Conservation (phyloP, 768 basidiomycete genomes). For the Leucogyrophana mollusca region DNA sequence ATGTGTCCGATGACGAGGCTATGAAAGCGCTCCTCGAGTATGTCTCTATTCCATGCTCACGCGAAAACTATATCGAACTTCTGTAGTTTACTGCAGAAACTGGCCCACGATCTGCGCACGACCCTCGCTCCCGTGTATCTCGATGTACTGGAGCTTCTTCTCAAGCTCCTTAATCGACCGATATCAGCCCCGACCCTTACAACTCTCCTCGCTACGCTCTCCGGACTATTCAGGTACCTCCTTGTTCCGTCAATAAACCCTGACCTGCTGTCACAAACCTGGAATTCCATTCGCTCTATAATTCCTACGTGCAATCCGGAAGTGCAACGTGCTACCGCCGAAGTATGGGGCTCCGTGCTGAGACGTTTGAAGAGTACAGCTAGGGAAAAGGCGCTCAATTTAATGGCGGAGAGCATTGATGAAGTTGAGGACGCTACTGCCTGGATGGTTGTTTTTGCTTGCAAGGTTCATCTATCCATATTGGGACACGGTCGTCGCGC, state of each 20-base stretch:
- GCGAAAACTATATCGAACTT: slow-evolving; percentile 12
- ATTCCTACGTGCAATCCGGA: slow-evolving; percentile 66
- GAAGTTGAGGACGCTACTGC: slow-evolving; percentile 64
- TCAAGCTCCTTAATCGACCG: slow-evolving; percentile 54
- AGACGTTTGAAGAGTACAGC: slow-evolving; percentile 65
- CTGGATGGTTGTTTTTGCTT: slow-evolving; percentile 76
- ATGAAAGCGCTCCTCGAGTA: slow-evolving; percentile 76
- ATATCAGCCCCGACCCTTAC: slow-evolving; percentile 63
- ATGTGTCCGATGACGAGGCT: slow-evolving; percentile 68
- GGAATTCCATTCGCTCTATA: slow-evolving; percentile 48
- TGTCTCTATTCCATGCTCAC: slow-evolving; percentile 22
- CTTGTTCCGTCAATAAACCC: slow-evolving; percentile 59
- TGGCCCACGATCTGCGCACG: slow-evolving; percentile 78
- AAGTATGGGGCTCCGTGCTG: slow-evolving; percentile 83
- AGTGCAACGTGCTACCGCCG: slow-evolving; percentile 74
- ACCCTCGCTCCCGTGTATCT: slow-evolving; percentile 66
- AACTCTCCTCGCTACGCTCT: slow-evolving; percentile 63
- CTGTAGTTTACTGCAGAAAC: slow-evolving; percentile 70
- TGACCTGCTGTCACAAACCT: slow-evolving; percentile 59
- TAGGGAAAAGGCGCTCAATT: slow-evolving; percentile 51
- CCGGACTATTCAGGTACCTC: slow-evolving; percentile 69
- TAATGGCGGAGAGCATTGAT: slow-evolving; percentile 52
- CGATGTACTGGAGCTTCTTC: slow-evolving; percentile 51
- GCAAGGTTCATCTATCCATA: slow-evolving; percentile 52
- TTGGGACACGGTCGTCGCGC: neutral